Conservation (phyloP, 2,329 filamentous ascomycete genomes). For the Cladosporium oxysporum region DNA sequence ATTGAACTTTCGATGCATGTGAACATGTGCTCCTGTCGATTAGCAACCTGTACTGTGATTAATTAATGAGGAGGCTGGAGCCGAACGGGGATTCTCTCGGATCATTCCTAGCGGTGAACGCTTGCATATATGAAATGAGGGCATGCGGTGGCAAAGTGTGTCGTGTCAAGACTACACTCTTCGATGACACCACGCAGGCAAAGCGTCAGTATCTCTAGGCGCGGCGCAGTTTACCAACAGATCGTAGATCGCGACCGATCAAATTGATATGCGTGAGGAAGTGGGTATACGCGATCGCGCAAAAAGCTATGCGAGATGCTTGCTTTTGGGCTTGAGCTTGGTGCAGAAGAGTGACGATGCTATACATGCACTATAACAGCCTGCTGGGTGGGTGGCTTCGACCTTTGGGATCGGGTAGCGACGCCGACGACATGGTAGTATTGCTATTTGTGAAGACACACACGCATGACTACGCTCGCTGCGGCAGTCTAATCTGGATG, state of each 20-base stretch:
- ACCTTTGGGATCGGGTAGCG: slow-evolving; percentile 7
- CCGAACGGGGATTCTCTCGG: neutral
- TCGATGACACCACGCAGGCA: slow-evolving; percentile 9
- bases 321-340: neutral
- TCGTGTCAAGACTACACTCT: neutral
- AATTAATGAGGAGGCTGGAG: neutral
- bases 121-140: neutral
- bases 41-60: neutral
- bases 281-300: neutral
- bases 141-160: slow-evolving; percentile 9
- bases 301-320: neutral
- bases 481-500: slow-evolving; percentile 3
- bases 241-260: slow-evolving; percentile 4
- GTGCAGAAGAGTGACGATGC: slow-evolving; percentile 8
- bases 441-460: slow-evolving; percentile 4
- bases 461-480: neutral
- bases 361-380: neutral
- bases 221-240: neutral
- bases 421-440: neutral
- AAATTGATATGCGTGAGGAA: neutral
- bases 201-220: neutral
- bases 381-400: neutral
- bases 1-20: neutral
- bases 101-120: neutral
- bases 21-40: neutral